phyloP scores from a whole-genome alignment of 1,284 basidiomycete genomes.

The Caloboletus inedulis region DNA sequence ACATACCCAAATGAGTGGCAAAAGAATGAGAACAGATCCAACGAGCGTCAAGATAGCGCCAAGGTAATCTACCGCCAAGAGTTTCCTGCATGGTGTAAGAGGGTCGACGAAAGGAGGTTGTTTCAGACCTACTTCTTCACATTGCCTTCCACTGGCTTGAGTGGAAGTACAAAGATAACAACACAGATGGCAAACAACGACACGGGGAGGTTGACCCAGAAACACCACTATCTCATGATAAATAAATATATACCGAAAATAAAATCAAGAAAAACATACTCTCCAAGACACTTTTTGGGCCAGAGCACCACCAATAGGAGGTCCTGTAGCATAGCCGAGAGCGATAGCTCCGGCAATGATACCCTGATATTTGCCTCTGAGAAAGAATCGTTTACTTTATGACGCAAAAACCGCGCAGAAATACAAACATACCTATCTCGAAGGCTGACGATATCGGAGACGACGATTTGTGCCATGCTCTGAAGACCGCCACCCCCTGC shows the following conservation, averaged over 20 bases:
- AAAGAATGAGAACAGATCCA: conserved; percentile 60
- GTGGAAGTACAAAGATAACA: conserved; percentile 60
- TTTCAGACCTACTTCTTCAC: conserved; percentile 40
- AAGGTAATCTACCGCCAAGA: conserved; percentile 67
- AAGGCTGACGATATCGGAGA: conserved; percentile 62
- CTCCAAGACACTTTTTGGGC: conserved; percentile 61
- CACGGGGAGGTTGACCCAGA: conserved; percentile 66
- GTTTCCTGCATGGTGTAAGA: conserved; percentile 43
- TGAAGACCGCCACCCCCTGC: conserved; percentile 67
- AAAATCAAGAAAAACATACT: conserved; percentile 35
- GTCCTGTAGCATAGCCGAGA: conserved; percentile 46
- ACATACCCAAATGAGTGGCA: conserved; percentile 72
- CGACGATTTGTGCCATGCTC: conserved; percentile 62
- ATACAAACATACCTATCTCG: conserved; percentile 46
- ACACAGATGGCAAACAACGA: conserved; percentile 50
- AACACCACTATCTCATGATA: conserved; percentile 47
- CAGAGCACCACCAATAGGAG: conserved; percentile 56
- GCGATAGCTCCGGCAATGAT: conserved; percentile 56
- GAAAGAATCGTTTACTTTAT: neutral
- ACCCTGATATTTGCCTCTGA: conserved; percentile 63
- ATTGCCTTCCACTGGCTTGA: conserved; percentile 61
- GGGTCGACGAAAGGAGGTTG: neutral
- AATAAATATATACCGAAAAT: neutral
- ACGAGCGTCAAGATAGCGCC: conserved; percentile 58
- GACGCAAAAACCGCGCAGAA: neutral